A percentile compares a stretch with the other conserved stretches of the same genome.
Evolutionary conservation across 306 rosid species (phyloP).

Genomic region (Ziziphus jujuba): DNA sequence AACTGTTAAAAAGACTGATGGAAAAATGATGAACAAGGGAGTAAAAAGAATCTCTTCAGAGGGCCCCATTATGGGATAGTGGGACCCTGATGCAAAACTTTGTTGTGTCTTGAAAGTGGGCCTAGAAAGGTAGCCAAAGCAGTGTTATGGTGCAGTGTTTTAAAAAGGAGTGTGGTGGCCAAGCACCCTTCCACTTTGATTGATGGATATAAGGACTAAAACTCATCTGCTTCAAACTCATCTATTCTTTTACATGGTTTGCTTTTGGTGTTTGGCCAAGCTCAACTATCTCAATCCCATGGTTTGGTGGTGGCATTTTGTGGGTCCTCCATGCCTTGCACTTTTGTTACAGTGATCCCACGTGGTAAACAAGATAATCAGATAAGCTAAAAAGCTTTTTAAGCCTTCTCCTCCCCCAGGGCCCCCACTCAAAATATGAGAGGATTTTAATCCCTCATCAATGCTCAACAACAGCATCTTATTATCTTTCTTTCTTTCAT

Average conservation of each 20-base stretch:
- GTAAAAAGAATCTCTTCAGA: constrained; percentile 26
- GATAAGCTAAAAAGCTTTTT: constrained; percentile 30
- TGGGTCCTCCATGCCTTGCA: constrained; percentile 46
- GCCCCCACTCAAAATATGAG: constrained; percentile 17
- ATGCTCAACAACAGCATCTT: constrained; percentile 16
- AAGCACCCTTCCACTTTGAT: constrained; percentile 19
- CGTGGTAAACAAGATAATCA: constrained; percentile 25
- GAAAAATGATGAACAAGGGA: constrained; percentile 13
- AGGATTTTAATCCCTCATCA: constrained; percentile 23
- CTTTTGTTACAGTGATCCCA: constrained; percentile 41
- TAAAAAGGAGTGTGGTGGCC: constrained; percentile 25
- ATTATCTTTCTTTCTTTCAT: too few species aligned
- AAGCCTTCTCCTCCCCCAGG: too few species aligned
- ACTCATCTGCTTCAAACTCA: too few species aligned
- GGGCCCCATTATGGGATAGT: constrained; percentile 25
- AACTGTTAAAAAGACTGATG: not conserved
- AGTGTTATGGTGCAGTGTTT: constrained; percentile 21
- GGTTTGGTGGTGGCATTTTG: constrained; percentile 26
- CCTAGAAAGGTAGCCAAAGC: constrained; percentile 12
- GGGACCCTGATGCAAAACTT: constrained; percentile 25
- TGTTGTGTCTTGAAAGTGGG: constrained; percentile 23
- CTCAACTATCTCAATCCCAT: constrained; percentile 34
- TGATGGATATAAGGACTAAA: not conserved
- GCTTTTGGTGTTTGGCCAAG: constrained; percentile 42
- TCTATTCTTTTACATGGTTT: not conserved